These are phyloP conservation scores for Ceratocystis ficicola DNA, from an alignment of 2,329 filamentous ascomycete genomes.

Conservation along the genomic window DNA sequence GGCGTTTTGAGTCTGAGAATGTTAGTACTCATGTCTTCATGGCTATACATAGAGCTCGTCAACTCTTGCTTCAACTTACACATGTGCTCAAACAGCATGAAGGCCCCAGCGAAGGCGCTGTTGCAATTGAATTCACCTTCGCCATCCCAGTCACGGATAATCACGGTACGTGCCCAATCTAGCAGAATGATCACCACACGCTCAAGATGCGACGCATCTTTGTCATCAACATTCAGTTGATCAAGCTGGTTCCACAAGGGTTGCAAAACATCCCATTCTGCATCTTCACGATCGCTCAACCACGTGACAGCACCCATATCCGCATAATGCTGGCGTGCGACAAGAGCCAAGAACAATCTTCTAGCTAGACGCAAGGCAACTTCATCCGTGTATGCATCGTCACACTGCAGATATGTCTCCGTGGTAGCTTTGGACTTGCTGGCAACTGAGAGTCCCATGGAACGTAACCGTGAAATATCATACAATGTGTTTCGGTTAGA, in stretches of 20 bases:
- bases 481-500: slow-evolving; percentile 38
- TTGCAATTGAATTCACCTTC: slow-evolving; percentile 56
- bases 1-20: slow-evolving; percentile 45
- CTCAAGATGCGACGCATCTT: slow-evolving; percentile 15
- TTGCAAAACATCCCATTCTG: slow-evolving; percentile 35
- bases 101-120: slow-evolving; percentile 61
- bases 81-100: slow-evolving; percentile 60
- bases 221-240: slow-evolving; percentile 33
- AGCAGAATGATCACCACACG: slow-evolving; percentile 35
- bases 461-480: slow-evolving; percentile 49
- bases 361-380: slow-evolving; percentile 47
- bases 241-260: slow-evolving; percentile 44
- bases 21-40: slow-evolving; percentile 17
- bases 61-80: slow-evolving; percentile 41
- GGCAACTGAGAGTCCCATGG: slow-evolving; percentile 42
- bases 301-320: slow-evolving; percentile 30
- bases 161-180: slow-evolving; percentile 62
- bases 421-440: slow-evolving; percentile 18
- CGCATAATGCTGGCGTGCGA: slow-evolving; percentile 40
- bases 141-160: slow-evolving; percentile 73
- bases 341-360: slow-evolving; percentile 46
- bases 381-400: slow-evolving; percentile 52
- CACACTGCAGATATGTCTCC: slow-evolving; percentile 35
- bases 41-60: background rate
- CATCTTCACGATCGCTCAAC: slow-evolving; percentile 28